Evolutionary conservation across 176 grass and related monocot genomes (phyloP).

Genomic region (Zoysia japonica): DNA sequence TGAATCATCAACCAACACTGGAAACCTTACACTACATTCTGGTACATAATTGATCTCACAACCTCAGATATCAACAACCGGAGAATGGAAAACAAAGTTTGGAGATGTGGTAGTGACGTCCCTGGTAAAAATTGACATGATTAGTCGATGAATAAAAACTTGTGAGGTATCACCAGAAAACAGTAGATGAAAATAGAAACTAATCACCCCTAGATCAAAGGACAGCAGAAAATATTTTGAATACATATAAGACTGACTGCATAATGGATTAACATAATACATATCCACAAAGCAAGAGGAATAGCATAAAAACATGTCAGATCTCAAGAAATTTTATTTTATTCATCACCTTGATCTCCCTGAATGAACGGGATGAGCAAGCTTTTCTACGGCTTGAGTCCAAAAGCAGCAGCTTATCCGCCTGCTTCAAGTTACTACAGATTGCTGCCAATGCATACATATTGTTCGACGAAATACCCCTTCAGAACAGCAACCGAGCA

Average conservation of each 20-base stretch:
- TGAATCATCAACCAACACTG: background rate
- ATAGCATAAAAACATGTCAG: no score
- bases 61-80: conserved; percentile 54
- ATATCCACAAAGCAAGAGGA: no score
- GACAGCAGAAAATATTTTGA: background rate
- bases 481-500: no score
- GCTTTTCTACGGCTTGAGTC: no score
- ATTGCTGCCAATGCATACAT: no score
- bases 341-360: no score
- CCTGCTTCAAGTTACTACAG: no score
- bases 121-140: conserved; percentile 29
- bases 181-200: background rate
- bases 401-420: no score
- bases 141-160: conserved; percentile 18
- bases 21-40: conserved; percentile 24
- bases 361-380: no score
- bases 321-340: no score
- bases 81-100: conserved; percentile 72
- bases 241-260: background rate
- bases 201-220: background rate
- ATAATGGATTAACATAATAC: background rate
- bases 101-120: conserved; percentile 70
- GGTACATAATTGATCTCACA: conserved; percentile 3
- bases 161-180: background rate
- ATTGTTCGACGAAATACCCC: no score